Evolutionary conservation across 1,284 basidiomycete species (phyloP).

Genomic region (Vanrija sp.): DNA sequence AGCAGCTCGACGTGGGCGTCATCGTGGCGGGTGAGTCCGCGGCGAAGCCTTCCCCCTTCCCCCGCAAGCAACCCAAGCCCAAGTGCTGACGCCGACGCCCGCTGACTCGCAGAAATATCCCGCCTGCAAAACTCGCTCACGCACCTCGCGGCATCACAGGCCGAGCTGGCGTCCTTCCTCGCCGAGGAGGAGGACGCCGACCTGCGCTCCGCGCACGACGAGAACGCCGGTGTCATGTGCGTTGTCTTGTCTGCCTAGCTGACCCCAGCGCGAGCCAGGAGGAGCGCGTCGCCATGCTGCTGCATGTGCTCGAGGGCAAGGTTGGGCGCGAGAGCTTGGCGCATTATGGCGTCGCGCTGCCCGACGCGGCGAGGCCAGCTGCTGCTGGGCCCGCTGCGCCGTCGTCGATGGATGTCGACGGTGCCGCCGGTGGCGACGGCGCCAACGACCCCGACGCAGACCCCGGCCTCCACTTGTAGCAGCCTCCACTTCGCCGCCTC

Average conservation of each 20-base stretch:
- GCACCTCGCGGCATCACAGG: slow-evolving; percentile 63
- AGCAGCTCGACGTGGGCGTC: slow-evolving; percentile 60
- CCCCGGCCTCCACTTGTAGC: not conserved
- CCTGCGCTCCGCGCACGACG: slow-evolving; percentile 53
- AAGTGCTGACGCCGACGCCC: not conserved
- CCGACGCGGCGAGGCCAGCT: no score
- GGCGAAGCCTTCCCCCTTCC: not conserved
- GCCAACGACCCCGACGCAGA: no score
- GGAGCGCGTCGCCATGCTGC: slow-evolving; percentile 36
- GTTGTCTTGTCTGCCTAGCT: slow-evolving; percentile 21
- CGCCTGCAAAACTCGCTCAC: slow-evolving; percentile 67
- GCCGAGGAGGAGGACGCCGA: slow-evolving; percentile 44
- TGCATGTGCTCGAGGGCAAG: slow-evolving; percentile 32
- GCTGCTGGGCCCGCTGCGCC: no score
- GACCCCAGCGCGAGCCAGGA: slow-evolving; percentile 31
- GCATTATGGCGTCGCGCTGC: slow-evolving; percentile 31
- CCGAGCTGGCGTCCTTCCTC: slow-evolving; percentile 56
- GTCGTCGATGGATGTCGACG: no score
- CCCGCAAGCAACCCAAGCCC: not conserved
- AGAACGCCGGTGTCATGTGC: slow-evolving; percentile 58
- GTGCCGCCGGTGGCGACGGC: no score
- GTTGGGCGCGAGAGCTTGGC: slow-evolving; percentile 31
- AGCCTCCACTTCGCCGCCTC: no score
- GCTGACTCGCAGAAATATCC: slow-evolving; percentile 59
- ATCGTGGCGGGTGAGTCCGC: slow-evolving; percentile 62